These are phyloP conservation scores for Rhynchospora pubera DNA, from an alignment of 176 grass and related monocot genomes.

Conservation along the genomic window DNA sequence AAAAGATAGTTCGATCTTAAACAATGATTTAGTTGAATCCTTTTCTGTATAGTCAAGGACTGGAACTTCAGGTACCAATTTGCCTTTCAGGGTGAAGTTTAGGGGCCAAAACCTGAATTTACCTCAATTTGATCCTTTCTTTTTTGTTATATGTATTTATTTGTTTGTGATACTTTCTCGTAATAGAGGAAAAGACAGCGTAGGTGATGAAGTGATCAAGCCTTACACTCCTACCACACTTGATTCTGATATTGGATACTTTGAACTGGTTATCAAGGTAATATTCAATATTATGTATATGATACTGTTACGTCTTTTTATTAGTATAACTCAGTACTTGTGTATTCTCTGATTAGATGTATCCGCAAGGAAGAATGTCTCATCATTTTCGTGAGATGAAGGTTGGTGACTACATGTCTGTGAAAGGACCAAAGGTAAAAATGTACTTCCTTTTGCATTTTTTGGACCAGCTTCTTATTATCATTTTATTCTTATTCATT, in stretches of 20 bases:
- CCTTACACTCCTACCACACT: conserved; percentile 93
- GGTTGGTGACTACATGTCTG: conserved; percentile 83
- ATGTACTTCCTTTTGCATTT: conserved; percentile 3
- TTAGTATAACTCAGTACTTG: neutral
- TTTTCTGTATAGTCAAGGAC: neutral
- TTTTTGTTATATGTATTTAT: neutral
- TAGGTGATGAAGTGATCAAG: conserved; percentile 86
- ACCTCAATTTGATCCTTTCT: neutral
- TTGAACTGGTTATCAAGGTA: conserved; percentile 95
- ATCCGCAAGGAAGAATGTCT: conserved; percentile 99
- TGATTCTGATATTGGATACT: conserved; percentile 87
- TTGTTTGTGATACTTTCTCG: neutral
- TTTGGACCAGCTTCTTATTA: neutral
- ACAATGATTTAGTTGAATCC: neutral
- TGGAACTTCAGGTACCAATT: neutral
- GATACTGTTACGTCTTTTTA: neutral
- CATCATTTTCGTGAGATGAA: conserved; percentile 98
- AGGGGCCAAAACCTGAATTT: neutral
- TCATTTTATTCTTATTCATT: conserved; percentile 9
- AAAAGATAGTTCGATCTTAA: neutral
- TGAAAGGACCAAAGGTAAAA: conserved; percentile 90
- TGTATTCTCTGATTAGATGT: conserved; percentile 51
- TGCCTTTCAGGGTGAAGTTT: neutral
- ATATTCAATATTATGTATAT: conserved; percentile 6
- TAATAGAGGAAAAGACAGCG: conserved; percentile 73